Base-by-base conservation (phyloP, 2,329 filamentous ascomycete genomes). In the Nemania sp. region DNA sequence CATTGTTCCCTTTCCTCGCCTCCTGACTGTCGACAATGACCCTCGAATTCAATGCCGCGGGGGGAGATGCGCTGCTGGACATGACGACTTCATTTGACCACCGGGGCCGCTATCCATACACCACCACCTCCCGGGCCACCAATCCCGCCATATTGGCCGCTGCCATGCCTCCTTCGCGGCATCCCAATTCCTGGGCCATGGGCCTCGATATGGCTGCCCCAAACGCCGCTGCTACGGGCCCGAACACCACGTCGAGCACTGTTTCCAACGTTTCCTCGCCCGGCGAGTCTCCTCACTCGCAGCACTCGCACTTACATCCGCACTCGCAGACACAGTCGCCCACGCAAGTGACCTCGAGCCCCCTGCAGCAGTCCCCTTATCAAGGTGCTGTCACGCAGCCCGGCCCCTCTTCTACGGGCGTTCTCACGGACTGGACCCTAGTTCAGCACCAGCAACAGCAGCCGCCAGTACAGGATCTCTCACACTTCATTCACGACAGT, bases 351-450 rank as follows among this genome's bases (percentile, higher is more conserved):
- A 77, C 75, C 64, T 82, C 83, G 49, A 86, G 83, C 69, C 81
- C 79, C 12, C 66, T 81, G 60, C 81, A 84, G 60, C 81, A 82
- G 34, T 86, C 84, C 65, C 83, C 84, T 3, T 85, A 81, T 71
- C 81, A 82, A 69, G 74, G 56, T 34, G 67, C 78, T 49, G 73
- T 80, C 45, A 75, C 78, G 56, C 83, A 83, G 69, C 77, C 81
- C 10, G 65, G 64, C 13, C 80, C 79, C 65, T 74, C 80, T 34
- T 74, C 80, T 34, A 74, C 79, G 11, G 74, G 76, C 13, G 74
- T 82, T 51, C 73, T 88, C 65, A 83, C 83, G 48, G 84, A 88
- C 75, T 88, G 86, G 85, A 81, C 85, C 20, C 79, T 88, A 53
- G 81, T 83, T 57, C 81, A 84, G 65, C 80, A 82, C 52, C 81